Evolutionary conservation across 2,329 filamentous ascomycete species (phyloP).

Genomic region (Pseudogymnoascus sp.): DNA sequence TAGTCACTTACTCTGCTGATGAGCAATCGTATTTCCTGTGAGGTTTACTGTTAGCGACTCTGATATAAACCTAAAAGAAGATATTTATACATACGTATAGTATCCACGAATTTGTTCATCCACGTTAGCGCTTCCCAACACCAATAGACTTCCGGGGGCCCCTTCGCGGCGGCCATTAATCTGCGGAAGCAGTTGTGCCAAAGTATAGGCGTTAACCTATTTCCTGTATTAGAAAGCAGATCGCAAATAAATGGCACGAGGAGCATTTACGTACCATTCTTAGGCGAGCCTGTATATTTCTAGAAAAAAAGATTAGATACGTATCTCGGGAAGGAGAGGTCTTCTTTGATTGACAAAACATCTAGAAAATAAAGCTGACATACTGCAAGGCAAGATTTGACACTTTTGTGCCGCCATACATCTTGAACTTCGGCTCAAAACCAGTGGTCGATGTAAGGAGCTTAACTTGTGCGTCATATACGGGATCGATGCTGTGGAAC

Average conservation of each 20-base stretch:
- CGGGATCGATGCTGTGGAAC: conserved; percentile 49
- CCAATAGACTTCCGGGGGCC: conserved; percentile 47
- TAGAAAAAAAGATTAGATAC: neutral
- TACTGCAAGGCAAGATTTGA: conserved; percentile 51
- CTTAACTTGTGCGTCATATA: conserved; percentile 51
- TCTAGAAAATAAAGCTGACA: neutral
- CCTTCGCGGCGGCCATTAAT: conserved; percentile 38
- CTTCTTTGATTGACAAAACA: neutral
- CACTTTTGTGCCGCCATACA: conserved; percentile 43
- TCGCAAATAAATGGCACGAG: neutral
- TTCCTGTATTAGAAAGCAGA: neutral
- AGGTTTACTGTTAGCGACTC: neutral
- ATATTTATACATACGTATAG: conserved; percentile 14
- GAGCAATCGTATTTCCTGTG: conserved; percentile 62
- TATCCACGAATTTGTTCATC: conserved; percentile 47
- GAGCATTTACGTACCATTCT: conserved; percentile 48
- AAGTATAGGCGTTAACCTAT: conserved; percentile 43
- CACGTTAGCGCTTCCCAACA: conserved; percentile 61
- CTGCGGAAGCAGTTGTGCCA: conserved; percentile 54
- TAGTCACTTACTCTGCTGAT: conserved; percentile 21
- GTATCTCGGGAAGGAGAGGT: no score
- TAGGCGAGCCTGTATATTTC: conserved; percentile 50
- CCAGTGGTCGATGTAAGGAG: conserved; percentile 49
- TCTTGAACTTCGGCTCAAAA: conserved; percentile 53
- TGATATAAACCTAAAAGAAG: neutral